Evolutionary conservation across 345 rosid genomes (phyloP).

Genomic region (Sonneratia caseolaris): DNA sequence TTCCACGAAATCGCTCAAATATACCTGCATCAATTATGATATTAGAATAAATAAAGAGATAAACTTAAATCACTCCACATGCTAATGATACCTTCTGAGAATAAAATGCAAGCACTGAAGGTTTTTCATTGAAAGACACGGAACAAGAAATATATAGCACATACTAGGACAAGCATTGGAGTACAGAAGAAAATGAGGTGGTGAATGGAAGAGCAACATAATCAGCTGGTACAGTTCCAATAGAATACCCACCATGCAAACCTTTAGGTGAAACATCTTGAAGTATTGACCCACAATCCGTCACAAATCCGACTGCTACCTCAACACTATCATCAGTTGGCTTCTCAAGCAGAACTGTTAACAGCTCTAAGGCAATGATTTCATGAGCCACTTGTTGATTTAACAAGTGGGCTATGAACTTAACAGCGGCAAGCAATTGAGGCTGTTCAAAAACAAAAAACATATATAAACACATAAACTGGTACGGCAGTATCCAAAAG

Average conservation of each 20-base stretch:
- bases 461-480: not conserved
- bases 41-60: not conserved
- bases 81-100: not conserved
- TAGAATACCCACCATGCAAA: conserved; percentile 47
- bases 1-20: conserved; percentile 90
- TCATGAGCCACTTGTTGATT: conserved; percentile 91
- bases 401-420: conserved; percentile 87
- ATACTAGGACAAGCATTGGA: not conserved
- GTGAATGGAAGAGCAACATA: not conserved
- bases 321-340: conserved; percentile 95
- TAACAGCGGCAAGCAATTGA: conserved; percentile 86
- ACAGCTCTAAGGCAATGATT: conserved; percentile 71
- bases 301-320: conserved; percentile 89
- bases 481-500: not conserved
- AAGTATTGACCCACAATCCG: conserved; percentile 84
- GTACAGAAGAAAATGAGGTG: not conserved
- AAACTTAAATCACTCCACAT: not conserved
- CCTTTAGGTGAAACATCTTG: conserved; percentile 90
- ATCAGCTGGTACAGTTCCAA: not conserved
- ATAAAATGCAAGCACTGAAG: not conserved
- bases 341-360: conserved; percentile 55
- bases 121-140: not conserved
- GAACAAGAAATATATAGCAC: not conserved
- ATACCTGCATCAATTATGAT: conserved; percentile 43
- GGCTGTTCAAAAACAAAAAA: conserved; percentile 40